Evolutionary conservation across 2,329 filamentous ascomycete genomes (phyloP).

Genomic region (Cladophialophora chaetospira): DNA sequence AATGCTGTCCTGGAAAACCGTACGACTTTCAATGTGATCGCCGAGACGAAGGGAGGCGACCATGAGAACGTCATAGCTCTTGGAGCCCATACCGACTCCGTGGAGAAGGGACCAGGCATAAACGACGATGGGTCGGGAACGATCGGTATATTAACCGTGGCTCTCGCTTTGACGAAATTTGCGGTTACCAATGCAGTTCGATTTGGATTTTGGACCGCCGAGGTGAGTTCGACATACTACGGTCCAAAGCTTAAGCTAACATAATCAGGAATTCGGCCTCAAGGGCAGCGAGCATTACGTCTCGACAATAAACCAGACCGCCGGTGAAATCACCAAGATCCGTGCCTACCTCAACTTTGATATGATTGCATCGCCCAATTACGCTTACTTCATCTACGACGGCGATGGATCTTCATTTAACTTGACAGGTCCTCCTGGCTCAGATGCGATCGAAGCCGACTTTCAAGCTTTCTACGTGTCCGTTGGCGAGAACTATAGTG

Average conservation of each 20-base stretch:
- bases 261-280: constrained; percentile 57
- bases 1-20: constrained; percentile 50
- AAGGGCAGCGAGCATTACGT: constrained; percentile 63
- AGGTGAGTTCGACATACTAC: constrained; percentile 36
- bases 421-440: constrained; percentile 61
- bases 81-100: constrained; percentile 64
- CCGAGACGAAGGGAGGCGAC: constrained; percentile 61
- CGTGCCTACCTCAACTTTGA: constrained; percentile 71
- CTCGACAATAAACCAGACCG: constrained; percentile 35
- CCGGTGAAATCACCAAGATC: constrained; percentile 59
- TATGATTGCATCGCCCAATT: constrained; percentile 67
- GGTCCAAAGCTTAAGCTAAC: background rate
- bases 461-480: constrained; percentile 68
- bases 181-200: constrained; percentile 70
- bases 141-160: constrained; percentile 61
- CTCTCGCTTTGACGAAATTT: constrained; percentile 67
- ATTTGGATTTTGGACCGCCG: constrained; percentile 67
- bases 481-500: constrained; percentile 65
- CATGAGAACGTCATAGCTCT: constrained; percentile 61
- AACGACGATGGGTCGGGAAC: constrained; percentile 76
- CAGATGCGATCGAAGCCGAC: constrained; percentile 67
- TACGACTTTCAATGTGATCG: constrained; percentile 60
- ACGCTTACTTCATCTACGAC: constrained; percentile 58
- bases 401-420: constrained; percentile 60
- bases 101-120: constrained; percentile 67